Percentiles rank a stretch among this genome's conserved stretches.
These are phyloP conservation scores for Aspergillus ibericus DNA, from an alignment of 2,329 filamentous ascomycete species.

Conservation along the genomic window DNA sequence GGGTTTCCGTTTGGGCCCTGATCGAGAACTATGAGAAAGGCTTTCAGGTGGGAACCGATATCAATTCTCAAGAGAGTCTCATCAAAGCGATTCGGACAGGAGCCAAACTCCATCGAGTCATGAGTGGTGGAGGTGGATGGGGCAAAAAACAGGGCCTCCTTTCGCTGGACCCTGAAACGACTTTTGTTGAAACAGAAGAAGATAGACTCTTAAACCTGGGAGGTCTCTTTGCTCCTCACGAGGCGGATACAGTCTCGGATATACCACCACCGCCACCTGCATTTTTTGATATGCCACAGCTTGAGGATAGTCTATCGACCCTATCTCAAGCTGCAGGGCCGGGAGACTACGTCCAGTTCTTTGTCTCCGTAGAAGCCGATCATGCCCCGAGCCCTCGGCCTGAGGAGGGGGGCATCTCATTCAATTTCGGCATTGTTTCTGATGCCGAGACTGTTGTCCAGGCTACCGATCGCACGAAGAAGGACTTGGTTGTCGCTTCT, in stretches of 20 bases:
- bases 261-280: constrained; percentile 13
- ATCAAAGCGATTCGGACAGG: constrained; percentile 30
- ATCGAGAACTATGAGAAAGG: constrained; percentile 31
- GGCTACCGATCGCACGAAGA: background rate
- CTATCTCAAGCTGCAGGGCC: constrained; percentile 40
- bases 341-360: constrained; percentile 45
- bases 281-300: constrained; percentile 20
- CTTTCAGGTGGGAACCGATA: constrained; percentile 6
- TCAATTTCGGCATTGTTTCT: background rate
- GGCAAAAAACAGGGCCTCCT: constrained; percentile 48
- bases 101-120: constrained; percentile 42
- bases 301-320: constrained; percentile 35
- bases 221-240: constrained; percentile 24
- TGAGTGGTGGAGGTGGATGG: constrained; percentile 48
- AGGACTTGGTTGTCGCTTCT: background rate
- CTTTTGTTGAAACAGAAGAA: constrained; percentile 25
- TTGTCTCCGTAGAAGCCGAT: constrained; percentile 27
- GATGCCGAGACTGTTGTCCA: background rate
- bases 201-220: constrained; percentile 22
- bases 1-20: constrained; percentile 45
- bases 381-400: background rate
- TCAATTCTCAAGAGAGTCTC: constrained; percentile 23
- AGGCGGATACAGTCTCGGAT: constrained; percentile 8
- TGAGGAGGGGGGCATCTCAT: background rate
- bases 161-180: constrained; percentile 43